A percentile compares a stretch with the other conserved stretches of the same genome.
Conservation (phyloP, 2,329 filamentous ascomycete genomes). For the Cyphellophora europaea region DNA sequence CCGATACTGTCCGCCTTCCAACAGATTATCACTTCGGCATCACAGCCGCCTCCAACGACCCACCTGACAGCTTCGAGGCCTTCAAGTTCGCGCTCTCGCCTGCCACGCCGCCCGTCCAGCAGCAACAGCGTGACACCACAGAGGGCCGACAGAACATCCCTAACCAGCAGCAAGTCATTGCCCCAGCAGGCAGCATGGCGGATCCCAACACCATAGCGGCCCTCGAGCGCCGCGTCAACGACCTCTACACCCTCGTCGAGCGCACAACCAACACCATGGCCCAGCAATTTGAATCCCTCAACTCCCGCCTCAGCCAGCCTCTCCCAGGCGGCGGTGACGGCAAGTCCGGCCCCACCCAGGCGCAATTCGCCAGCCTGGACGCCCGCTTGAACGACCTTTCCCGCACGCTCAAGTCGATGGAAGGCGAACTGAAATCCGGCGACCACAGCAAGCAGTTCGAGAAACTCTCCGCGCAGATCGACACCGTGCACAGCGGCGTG, state of each 20-base stretch:
- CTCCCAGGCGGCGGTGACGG: slow-evolving; percentile 50
- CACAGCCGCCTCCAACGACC: slow-evolving; percentile 79
- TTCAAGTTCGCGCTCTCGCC: slow-evolving; percentile 69
- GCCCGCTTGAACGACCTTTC: slow-evolving; percentile 46
- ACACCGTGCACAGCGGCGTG: slow-evolving; percentile 44
- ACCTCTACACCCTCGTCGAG: slow-evolving; percentile 57
- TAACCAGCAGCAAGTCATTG: slow-evolving; percentile 22
- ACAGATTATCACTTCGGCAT: slow-evolving; percentile 76
- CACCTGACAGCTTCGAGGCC: slow-evolving; percentile 87
- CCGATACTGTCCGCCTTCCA: slow-evolving; percentile 59
- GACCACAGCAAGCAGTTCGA: slow-evolving; percentile 48
- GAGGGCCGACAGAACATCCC: slow-evolving; percentile 23
- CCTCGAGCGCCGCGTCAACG: slow-evolving; percentile 59
- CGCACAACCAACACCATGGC: slow-evolving; percentile 5
- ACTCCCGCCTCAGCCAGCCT: slow-evolving; percentile 53
- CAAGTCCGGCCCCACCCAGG: slow-evolving; percentile 27
- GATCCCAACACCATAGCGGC: slow-evolving; percentile 34
- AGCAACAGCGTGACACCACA: slow-evolving; percentile 24
- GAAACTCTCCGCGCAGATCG: slow-evolving; percentile 44
- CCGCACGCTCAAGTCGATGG: slow-evolving; percentile 37
- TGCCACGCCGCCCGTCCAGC: slow-evolving; percentile 19
- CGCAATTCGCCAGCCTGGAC: slow-evolving; percentile 31
- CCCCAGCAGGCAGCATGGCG: slow-evolving; percentile 26
- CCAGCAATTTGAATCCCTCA: not conserved
- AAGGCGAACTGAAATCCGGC: slow-evolving; percentile 35